These are phyloP conservation scores for Aspergillus fumigatiaffinis DNA, from an alignment of 2,329 filamentous ascomycete species.

Conservation along the genomic window DNA sequence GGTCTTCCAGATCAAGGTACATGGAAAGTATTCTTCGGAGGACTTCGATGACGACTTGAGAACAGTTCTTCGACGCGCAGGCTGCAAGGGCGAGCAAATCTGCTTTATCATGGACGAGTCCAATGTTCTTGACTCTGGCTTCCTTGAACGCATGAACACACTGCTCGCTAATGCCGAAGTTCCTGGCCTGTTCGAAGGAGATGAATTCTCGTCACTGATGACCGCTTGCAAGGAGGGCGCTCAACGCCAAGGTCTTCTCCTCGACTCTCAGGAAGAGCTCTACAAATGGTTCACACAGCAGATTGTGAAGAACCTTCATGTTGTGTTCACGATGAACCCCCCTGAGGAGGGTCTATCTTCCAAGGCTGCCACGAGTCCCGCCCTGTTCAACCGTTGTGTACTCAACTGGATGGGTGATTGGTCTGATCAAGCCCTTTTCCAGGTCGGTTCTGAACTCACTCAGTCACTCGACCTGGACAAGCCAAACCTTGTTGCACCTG, in stretches of 20 bases:
- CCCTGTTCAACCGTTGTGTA: constrained; percentile 98
- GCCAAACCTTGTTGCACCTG: constrained; percentile 76
- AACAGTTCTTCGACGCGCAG: constrained; percentile 86
- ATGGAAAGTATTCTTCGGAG: constrained; percentile 95
- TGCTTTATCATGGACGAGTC: constrained; percentile 99
- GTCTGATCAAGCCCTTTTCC: constrained; percentile 98
- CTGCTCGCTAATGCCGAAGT: constrained; percentile 98
- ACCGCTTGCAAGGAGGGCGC: constrained; percentile 98
- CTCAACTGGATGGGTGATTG: constrained; percentile 99
- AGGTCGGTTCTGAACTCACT: constrained; percentile 92
- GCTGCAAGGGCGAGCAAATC: constrained; percentile 98
- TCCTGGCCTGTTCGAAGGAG: constrained; percentile 96
- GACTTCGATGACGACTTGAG: constrained; percentile 98
- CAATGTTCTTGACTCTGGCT: constrained; percentile 96
- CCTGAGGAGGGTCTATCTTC: constrained; percentile 91
- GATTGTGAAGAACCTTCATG: constrained; percentile 97
- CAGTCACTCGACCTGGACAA: constrained; percentile 94
- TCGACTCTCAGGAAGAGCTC: constrained; percentile 98
- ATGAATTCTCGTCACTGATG: constrained; percentile 97
- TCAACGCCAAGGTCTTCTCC: constrained; percentile 86
- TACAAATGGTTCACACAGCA: constrained; percentile 99
- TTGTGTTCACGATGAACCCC: constrained; percentile 99
- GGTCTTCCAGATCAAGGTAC: constrained; percentile 99
- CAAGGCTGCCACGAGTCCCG: constrained; percentile 95
- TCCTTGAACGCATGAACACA: constrained; percentile 99